phyloP scores from a whole-genome alignment of 73 alveolate genomes.

The Breviolum minutum region DNA sequence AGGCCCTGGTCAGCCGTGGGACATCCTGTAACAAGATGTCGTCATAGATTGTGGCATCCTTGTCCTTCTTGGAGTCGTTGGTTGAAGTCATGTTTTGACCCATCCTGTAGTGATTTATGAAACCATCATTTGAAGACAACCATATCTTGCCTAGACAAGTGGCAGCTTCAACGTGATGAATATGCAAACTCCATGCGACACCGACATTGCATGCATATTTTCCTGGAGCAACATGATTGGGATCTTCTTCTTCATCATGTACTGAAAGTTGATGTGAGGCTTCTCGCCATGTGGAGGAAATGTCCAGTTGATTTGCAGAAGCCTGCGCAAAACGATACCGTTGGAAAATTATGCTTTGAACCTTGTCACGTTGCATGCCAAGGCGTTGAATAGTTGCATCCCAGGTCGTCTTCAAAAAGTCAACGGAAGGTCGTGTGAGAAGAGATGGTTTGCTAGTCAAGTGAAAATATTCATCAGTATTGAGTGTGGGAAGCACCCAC shows the following conservation, averaged over 20 bases:
- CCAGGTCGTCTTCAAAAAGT: not conserved
- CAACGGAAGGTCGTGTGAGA: not conserved
- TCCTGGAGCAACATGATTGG: not conserved
- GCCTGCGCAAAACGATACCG: not conserved
- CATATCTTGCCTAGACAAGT: not conserved
- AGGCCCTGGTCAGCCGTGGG: not conserved
- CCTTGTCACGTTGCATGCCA: not conserved
- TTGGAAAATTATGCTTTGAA: not conserved
- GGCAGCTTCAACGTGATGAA: not conserved
- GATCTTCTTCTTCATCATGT: not conserved
- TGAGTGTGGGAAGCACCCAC: conserved; percentile 1
- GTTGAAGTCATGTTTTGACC: not conserved
- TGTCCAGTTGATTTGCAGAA: not conserved
- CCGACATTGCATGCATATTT: not conserved
- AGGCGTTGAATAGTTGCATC: not conserved
- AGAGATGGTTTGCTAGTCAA: not conserved
- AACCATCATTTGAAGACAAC: not conserved
- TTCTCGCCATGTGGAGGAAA: not conserved
- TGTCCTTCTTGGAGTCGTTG: not conserved
- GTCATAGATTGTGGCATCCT: not conserved
- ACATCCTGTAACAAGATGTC: not conserved
- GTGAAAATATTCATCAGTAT: conserved; percentile 5
- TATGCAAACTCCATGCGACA: not conserved
- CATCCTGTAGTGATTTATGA: not conserved
- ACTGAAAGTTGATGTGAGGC: not conserved